Base-by-base conservation (phyloP, 768 basidiomycete species). In the Sutorius australiensis region DNA sequence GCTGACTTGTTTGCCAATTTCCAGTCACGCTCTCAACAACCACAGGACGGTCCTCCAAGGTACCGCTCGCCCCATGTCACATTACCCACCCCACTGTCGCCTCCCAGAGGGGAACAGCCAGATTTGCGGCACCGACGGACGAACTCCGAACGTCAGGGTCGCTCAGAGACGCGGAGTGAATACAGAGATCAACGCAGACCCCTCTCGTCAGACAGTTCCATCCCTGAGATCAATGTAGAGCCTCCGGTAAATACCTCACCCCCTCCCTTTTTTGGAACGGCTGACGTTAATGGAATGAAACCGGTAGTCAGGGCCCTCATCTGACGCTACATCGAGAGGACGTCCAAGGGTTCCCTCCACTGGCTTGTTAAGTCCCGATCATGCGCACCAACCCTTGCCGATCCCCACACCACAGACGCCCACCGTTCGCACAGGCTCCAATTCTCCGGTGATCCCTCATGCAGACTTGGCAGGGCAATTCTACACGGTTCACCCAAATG, bases 151-250 rank as follows among this genome's bases (percentile, higher is more conserved):
- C 67, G 57, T 58, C 65, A 69, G 51, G 61, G 61, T 46, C 61
- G 63, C 30, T 30, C 55, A 41, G 50, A 63, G 30, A 41, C 48
- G 46, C 61, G 61, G 49, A 50, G 51, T 39, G 54, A 52, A 21
- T 47, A 53, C 40, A 57, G 43, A 24, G 55, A 67, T 48, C 59
- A 59, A 32, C 69, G 57, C 17, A 52, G 67, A 55, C 57, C 53
- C 0, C 44, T 61, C 14, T 69, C 69, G 24, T 71, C 69, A 31
- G 68, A 71, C 39, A 71, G 68, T 30, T 69, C 68, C 43, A 63
- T 69, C 48, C 68, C 68, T 58, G 68, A 71, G 45, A 69, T 69
- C 54, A 66, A 37, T 27, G 44, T 69, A 6, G 61, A 71, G 44
- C 59, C 68, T 46, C 68, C 68, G 54, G 68, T 69, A 57, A 61